These are phyloP conservation scores for Gremmenia infestans DNA, from an alignment of 2,329 filamentous ascomycete genomes.

Conservation along the genomic window DNA sequence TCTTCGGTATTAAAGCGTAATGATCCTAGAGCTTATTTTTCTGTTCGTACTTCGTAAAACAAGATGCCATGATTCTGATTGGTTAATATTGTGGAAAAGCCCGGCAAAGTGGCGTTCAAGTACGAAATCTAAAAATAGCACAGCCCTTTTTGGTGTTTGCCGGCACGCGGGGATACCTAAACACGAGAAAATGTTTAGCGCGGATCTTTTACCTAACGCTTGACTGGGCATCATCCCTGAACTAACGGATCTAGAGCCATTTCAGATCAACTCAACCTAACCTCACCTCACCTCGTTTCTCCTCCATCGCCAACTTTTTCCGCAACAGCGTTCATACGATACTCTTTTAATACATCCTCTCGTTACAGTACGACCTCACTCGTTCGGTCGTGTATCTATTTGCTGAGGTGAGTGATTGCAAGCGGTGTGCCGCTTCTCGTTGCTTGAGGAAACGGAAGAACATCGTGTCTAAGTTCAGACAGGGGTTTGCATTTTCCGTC, in stretches of 20 bases:
- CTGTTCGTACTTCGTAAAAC: no score
- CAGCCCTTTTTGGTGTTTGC: no score
- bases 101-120: no score
- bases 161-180: no score
- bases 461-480: slow-evolving; percentile 2
- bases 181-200: no score
- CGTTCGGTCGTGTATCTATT: slow-evolving; percentile 18
- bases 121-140: no score
- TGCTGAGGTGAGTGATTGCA: neutral
- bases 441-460: slow-evolving; percentile 6
- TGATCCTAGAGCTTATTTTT: no score
- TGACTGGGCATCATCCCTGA: neutral
- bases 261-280: neutral
- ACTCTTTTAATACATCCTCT: neutral
- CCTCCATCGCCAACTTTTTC: neutral
- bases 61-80: no score
- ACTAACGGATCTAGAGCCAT: neutral
- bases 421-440: slow-evolving; percentile 11
- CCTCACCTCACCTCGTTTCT: neutral
- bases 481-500: slow-evolving; percentile 7
- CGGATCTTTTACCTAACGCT: no score
- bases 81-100: no score
- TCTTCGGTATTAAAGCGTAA: no score
- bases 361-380: slow-evolving; percentile 21
- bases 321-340: neutral